Evolutionary conservation across 495 filamentous ascomycete species (phyloP).

Genomic region (Chaetomium fimeti): DNA sequence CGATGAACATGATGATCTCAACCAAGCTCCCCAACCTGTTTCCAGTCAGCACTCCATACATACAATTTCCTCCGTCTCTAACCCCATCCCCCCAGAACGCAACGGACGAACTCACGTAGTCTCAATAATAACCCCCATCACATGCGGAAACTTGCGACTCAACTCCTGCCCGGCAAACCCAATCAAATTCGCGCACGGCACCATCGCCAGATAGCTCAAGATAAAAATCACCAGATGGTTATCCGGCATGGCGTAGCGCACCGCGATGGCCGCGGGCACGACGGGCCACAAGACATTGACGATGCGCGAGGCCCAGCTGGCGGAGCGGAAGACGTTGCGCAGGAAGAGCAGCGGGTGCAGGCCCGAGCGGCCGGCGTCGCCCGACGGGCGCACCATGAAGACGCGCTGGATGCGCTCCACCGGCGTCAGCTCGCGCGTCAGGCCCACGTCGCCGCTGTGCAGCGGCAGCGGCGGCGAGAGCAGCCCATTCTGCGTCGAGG

Average conservation of each 20-base stretch:
- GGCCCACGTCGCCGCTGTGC: constrained; percentile 12
- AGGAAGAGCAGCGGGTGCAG: constrained; percentile 46
- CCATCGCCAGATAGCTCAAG: constrained; percentile 61
- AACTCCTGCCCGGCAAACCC: constrained; percentile 82
- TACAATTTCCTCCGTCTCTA: background rate
- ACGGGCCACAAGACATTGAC: constrained; percentile 57
- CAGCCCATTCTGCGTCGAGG: constrained; percentile 4
- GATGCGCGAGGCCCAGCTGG: constrained; percentile 39
- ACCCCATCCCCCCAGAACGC: background rate
- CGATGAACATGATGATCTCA: constrained; percentile 81
- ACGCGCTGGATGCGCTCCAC: constrained; percentile 13
- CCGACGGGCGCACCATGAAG: constrained; percentile 29
- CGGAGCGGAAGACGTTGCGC: constrained; percentile 44
- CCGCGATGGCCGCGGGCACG: constrained; percentile 52
- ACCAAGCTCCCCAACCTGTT: constrained; percentile 66
- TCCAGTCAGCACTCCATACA: background rate
- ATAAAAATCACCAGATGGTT: constrained; percentile 49
- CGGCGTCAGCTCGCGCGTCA: background rate
- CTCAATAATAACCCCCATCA: constrained; percentile 72
- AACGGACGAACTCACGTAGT: constrained; percentile 49
- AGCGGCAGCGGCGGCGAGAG: constrained; percentile 5
- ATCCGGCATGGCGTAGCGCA: constrained; percentile 44
- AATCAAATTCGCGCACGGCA: constrained; percentile 80
- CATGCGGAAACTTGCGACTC: constrained; percentile 73
- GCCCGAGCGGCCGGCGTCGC: constrained; percentile 48